Conservation (phyloP, 2,329 filamentous ascomycete species). For the Teratosphaeria epicoccoides region DNA sequence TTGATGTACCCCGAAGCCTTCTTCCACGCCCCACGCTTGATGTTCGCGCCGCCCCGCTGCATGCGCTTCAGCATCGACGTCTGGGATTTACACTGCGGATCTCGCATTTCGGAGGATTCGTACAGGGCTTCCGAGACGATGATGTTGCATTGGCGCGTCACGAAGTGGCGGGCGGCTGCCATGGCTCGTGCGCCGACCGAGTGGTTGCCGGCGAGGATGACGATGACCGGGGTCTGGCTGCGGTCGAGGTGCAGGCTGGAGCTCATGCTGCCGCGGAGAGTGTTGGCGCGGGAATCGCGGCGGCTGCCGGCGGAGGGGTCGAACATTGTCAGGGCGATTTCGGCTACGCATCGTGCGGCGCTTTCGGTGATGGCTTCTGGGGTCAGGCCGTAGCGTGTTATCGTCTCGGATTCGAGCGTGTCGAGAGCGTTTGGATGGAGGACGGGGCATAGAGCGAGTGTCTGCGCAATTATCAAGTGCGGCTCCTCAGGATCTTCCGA, state of each 20-base stretch:
- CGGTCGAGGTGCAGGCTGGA: constrained; percentile 45
- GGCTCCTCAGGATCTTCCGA: constrained; percentile 16
- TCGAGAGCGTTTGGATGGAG: constrained; percentile 71
- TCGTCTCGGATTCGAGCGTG: constrained; percentile 82
- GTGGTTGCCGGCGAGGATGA: constrained; percentile 92
- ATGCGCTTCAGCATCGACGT: constrained; percentile 74
- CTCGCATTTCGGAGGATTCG: constrained; percentile 67
- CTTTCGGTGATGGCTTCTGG: constrained; percentile 91
- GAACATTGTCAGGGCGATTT: constrained; percentile 53
- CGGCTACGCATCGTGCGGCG: constrained; percentile 76
- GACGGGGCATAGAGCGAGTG: constrained; percentile 45
- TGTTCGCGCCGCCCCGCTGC: constrained; percentile 46
- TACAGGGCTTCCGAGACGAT: constrained; percentile 76
- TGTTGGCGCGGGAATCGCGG: constrained; percentile 20
- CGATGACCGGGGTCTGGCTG: constrained; percentile 46
- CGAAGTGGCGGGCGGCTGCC: constrained; percentile 74
- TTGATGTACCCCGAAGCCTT: constrained; percentile 46
- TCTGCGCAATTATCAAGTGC: constrained; percentile 43
- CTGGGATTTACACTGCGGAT: constrained; percentile 72
- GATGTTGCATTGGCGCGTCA: constrained; percentile 70
- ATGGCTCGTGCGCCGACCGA: constrained; percentile 76
- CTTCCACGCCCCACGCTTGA: constrained; percentile 47
- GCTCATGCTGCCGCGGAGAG: constrained; percentile 49
- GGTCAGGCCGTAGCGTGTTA: constrained; percentile 73
- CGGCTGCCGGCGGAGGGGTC: constrained; percentile 14